Percentiles rank a stretch among this genome's conserved stretches.
Conservation (phyloP, 495 filamentous ascomycete genomes). For the Cladorrhinum samala region DNA sequence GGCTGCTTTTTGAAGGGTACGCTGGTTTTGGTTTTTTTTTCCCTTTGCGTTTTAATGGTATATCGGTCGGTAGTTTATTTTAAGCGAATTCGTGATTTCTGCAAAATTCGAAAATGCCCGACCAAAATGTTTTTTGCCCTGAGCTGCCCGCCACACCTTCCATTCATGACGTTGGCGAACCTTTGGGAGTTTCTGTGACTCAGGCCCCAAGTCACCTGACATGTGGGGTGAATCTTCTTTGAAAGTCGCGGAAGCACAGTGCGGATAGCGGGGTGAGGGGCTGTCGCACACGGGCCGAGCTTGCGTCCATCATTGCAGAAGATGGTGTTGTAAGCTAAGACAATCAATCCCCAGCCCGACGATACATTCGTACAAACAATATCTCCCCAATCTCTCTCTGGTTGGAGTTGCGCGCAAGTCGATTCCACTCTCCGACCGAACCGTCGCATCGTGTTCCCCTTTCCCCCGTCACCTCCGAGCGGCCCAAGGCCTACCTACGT, state of each 20-base stretch:
- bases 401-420: no score
- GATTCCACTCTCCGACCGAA: not conserved
- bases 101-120: not conserved
- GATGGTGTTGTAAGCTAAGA: no score
- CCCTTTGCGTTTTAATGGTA: no score
- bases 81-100: no score
- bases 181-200: constrained; percentile 19
- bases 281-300: not conserved
- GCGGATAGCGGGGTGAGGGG: not conserved
- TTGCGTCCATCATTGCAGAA: not conserved
- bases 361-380: not conserved
- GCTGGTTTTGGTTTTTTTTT: no score
- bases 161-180: constrained; percentile 26
- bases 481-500: not conserved
- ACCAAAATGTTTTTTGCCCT: not conserved
- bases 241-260: constrained; percentile 1
- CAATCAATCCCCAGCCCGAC: not conserved
- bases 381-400: not conserved
- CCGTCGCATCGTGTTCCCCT: not conserved
- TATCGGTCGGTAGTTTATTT: no score
- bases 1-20: no score
- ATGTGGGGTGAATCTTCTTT: constrained; percentile 15
- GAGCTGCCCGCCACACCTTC: constrained; percentile 3
- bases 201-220: constrained; percentile 27
- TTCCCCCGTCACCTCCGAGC: not conserved